Evolutionary conservation across 495 filamentous ascomycete genomes (phyloP), one percentile per base, ranked within the genome.

Genomic region (Xylaria grammica): DNA sequence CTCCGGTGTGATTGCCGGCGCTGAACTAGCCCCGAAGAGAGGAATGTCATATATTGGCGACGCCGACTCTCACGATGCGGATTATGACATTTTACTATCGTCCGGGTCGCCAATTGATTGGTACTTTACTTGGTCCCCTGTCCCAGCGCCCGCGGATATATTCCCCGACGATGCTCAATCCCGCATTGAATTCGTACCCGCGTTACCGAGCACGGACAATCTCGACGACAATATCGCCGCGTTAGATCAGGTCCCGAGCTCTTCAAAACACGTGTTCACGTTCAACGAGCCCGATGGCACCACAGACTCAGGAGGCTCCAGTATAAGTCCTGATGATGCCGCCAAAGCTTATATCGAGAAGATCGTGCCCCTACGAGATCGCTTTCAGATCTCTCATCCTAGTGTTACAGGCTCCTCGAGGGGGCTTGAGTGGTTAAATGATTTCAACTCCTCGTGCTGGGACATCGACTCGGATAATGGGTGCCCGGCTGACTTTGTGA

Each of bases 401-500:
- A 79, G 76, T 0, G 78, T 82, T 11, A 82, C 84, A 0, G 80
- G 82, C 3, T 68, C 75, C 8, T 66, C 78, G 42, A 65, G 65
- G 1, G 87, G 87, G 5, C 77, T 83, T 50, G 70, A 65, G 2
- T 90, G 87, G 87, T 67, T 89, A 56, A 62, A 80, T 53, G 65
- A 79, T 34, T 89, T 85, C 70, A 84, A 87, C 69, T 69, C 48
- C 15, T 78, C 73, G 19, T 79, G 77, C 60, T 64, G 63, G 22
- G 64, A 60, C 10, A 58, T 69, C 24, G 60, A 64, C 44, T 34
- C 42, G 22, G 44, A 66, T 11, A 55, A 63, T 19, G 72, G 73
- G 30, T 89, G 87, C 66, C 81, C 75, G 1, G 72, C 79, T 5
- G 87, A 89, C 66, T 89, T 90, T 68, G 77, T 90, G 10, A 82